Evolutionary conservation across 371 early-diverging fungal genomes (phyloP).

Genomic region (Apophysomyces trapeziformis): DNA sequence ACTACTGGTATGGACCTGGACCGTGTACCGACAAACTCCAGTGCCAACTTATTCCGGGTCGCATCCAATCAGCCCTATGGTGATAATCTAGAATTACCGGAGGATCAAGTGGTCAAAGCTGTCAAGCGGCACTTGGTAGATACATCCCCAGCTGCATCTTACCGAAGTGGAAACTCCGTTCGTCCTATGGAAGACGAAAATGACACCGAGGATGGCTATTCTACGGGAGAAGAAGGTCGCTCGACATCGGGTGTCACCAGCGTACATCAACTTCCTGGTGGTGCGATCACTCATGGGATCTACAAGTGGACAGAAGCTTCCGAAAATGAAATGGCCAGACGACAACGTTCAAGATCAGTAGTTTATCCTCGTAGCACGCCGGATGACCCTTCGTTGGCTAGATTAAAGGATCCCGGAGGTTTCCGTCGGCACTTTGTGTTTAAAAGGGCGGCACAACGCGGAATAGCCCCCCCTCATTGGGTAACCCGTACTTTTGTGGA

Average conservation of each 20-base stretch:
- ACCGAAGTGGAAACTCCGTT: conserved; percentile 20
- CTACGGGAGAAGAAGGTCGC: conserved; percentile 9
- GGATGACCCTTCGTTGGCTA: conserved; percentile 41
- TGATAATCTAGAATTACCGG: conserved; percentile 54
- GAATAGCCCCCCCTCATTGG: conserved; percentile 68
- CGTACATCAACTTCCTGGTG: conserved; percentile 55
- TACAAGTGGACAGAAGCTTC: conserved; percentile 60
- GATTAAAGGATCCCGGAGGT: conserved; percentile 79
- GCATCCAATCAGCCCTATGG: conserved; percentile 36
- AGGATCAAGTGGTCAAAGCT: conserved; percentile 69
- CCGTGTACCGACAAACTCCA: conserved; percentile 28
- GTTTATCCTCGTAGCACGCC: conserved; percentile 38
- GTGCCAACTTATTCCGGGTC: conserved; percentile 36
- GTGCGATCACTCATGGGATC: conserved; percentile 62
- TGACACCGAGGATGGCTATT: conserved; percentile 3
- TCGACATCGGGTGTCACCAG: conserved; percentile 10
- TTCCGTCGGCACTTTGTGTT: conserved; percentile 89
- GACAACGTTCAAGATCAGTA: conserved; percentile 47
- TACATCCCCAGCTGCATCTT: conserved; percentile 40
- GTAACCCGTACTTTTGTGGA: conserved; percentile 91
- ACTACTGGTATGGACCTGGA: conserved; percentile 30
- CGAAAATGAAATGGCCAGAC: conserved; percentile 41
- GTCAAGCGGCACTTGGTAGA: conserved; percentile 72
- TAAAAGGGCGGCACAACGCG: conserved; percentile 72
- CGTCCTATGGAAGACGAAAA: conserved; percentile 5